phyloP scores from a whole-genome alignment of 495 filamentous ascomycete species.

The Tuber indicum region DNA sequence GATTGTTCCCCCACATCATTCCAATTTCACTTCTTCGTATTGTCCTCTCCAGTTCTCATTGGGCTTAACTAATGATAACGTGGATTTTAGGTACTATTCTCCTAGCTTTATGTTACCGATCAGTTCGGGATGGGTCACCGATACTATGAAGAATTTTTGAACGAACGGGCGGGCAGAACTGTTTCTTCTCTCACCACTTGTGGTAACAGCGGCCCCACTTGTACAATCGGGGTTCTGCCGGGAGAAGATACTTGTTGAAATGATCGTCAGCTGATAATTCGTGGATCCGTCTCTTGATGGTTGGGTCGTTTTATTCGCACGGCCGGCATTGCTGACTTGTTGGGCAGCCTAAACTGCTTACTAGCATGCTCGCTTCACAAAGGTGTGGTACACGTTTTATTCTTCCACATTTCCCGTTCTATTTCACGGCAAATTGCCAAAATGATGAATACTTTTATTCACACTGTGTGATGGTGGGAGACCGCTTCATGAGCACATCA shows the following conservation, averaged over 20 bases:
- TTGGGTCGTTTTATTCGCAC: neutral
- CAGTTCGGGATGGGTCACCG: slow-evolving; percentile 7
- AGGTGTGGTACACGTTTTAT: slow-evolving; percentile 19
- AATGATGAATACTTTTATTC: slow-evolving; percentile 43
- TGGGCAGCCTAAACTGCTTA: neutral
- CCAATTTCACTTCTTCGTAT: neutral
- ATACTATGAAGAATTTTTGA: slow-evolving; percentile 42
- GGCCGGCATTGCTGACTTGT: slow-evolving; percentile 23
- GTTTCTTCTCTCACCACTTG: slow-evolving; percentile 33
- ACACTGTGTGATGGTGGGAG: slow-evolving; percentile 41
- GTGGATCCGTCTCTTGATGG: neutral
- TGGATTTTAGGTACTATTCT: slow-evolving; percentile 15
- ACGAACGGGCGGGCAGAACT: slow-evolving; percentile 44
- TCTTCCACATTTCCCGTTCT: neutral
- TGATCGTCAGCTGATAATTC: slow-evolving; percentile 42
- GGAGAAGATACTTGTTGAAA: slow-evolving; percentile 39
- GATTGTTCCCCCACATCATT: slow-evolving; percentile 21
- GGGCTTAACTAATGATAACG: slow-evolving; percentile 7
- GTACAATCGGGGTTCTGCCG: slow-evolving; percentile 37
- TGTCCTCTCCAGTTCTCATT: neutral
- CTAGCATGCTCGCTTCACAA: neutral
- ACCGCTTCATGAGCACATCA: slow-evolving; percentile 35
- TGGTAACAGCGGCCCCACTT: slow-evolving; percentile 39
- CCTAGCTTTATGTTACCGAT: neutral
- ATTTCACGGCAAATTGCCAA: slow-evolving; percentile 12